Evolutionary conservation across 805 yeast genomes (phyloP).

Genomic region (Candida khao-thaluensis): DNA sequence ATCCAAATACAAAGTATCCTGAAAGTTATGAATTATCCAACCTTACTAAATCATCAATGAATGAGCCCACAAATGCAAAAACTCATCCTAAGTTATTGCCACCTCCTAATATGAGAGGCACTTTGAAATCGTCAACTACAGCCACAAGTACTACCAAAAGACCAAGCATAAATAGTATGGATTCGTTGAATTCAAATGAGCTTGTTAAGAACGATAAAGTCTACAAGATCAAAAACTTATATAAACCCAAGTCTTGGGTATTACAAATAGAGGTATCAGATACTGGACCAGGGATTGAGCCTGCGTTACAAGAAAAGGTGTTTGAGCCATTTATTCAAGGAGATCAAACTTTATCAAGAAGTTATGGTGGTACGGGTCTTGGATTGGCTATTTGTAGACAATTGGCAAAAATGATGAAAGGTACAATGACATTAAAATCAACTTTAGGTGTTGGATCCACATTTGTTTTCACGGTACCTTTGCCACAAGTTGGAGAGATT

Average conservation of each 20-base stretch:
- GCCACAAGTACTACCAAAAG: constrained; percentile 13
- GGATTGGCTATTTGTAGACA: constrained; percentile 90
- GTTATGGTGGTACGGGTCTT: constrained; percentile 94
- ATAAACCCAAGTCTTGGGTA: constrained; percentile 50
- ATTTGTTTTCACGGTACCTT: constrained; percentile 76
- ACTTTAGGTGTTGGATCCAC: constrained; percentile 80
- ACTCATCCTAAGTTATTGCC: constrained; percentile 10
- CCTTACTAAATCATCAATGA: constrained; percentile 1
- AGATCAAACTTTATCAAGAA: constrained; percentile 86
- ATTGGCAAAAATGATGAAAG: constrained; percentile 87
- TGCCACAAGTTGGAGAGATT: constrained; percentile 63
- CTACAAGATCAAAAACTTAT: constrained; percentile 33
- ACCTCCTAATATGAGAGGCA: constrained; percentile 16
- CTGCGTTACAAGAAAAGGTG: constrained; percentile 74
- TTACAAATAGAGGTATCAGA: constrained; percentile 75
- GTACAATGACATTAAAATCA: constrained; percentile 73
- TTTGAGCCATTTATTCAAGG: constrained; percentile 98
- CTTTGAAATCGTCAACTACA: background rate
- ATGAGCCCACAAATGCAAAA: background rate
- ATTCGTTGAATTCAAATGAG: constrained; percentile 24
- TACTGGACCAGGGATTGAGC: constrained; percentile 93
- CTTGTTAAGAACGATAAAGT: constrained; percentile 36
- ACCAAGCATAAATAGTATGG: constrained; percentile 14
- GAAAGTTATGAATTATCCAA: constrained; percentile 3
- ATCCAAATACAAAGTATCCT: background rate